Evolutionary conservation across 371 early-diverging fungal species (phyloP).

Genomic region (Zancudomyces culisetae): DNA sequence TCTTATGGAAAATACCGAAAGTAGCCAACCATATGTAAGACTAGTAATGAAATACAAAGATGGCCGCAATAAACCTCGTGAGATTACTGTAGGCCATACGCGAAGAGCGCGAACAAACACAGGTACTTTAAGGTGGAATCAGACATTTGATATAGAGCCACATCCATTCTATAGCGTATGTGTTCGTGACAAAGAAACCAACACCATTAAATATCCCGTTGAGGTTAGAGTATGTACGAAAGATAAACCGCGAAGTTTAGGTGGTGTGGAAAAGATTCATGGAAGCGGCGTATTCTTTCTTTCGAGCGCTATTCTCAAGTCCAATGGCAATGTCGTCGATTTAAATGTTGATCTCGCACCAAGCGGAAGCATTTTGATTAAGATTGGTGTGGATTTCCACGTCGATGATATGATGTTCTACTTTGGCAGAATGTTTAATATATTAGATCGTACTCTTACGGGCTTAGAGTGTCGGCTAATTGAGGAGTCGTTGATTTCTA

Average conservation of each 20-base stretch:
- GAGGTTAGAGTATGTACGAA: conserved; percentile 45
- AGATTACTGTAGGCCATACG: conserved; percentile 22
- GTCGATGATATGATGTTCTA: conserved; percentile 82
- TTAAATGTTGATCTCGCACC: conserved; percentile 65
- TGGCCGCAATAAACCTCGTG: conserved; percentile 21
- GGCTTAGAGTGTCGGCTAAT: conserved; percentile 51
- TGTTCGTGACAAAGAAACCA: conserved; percentile 31
- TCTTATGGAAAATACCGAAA: conserved; percentile 32
- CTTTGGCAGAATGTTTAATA: conserved; percentile 65
- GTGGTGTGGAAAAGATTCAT: conserved; percentile 54
- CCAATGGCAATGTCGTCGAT: conserved; percentile 60
- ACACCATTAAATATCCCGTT: conserved; percentile 38
- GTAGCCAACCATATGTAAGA: conserved; percentile 56
- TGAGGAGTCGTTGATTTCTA: conserved; percentile 38
- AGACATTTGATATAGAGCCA: conserved; percentile 41
- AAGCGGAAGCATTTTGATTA: conserved; percentile 57
- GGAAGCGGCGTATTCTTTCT: conserved; percentile 45
- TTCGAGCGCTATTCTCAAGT: conserved; percentile 32
- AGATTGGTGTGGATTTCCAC: conserved; percentile 78
- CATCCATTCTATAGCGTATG: conserved; percentile 3
- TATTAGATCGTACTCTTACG: conserved; percentile 46
- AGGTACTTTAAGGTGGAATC: conserved; percentile 80
- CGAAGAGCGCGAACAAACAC: conserved; percentile 39
- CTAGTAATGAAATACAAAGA: conserved; percentile 27
- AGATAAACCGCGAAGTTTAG: conserved; percentile 30